Base-by-base conservation (phyloP, 768 basidiomycete species). In the Sarcodon aspratus region DNA sequence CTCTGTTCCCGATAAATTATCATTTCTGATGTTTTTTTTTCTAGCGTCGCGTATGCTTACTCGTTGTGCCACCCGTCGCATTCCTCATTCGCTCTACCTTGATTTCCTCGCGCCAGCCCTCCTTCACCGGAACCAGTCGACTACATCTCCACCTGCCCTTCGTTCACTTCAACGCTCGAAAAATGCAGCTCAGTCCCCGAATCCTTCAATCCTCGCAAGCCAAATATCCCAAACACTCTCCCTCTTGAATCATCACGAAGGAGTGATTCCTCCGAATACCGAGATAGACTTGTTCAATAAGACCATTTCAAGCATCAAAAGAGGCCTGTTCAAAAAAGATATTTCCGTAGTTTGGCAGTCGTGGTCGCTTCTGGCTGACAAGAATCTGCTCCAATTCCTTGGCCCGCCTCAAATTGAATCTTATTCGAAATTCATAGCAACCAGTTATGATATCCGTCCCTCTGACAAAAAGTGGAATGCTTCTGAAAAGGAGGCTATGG, bases 31-130 rank as follows among this genome's bases (percentile, higher is more conserved):
- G 21, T 46, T 42, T 33, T 40, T 33, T 13, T 12, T 27, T 33
- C 3, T 9, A 13, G 5, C 18, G 31, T 36, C 27, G 47, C 49
- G 40, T 48, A 61, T 61, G 60, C 52, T 59, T 7, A 47, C 49
- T 15, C 49, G 51, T 53, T 51, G 51, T 45, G 49, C 50, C 12
- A 49, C 50, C 36, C 62, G 58, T 52, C 54, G 48, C 31, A 36
- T 50, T 13, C 50, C 55, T 49, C 50, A 40, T 8, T 27, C 55
- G 46, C 52, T 56, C 27, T 55, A 71, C 10, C 57, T 75, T 40
- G 71, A 77, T 54, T 71, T 73, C 53, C 67, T 76, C 32, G 63
- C 63, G 17, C 70, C 73, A 7, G 63, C 62, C 47, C 53, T 69
- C 13, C 53, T 59, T 1, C 48, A 53, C n/a, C 60, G 61, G 34